Evolutionary conservation across 2,329 filamentous ascomycete species (phyloP).

Genomic region (Trichoderma cornu-damae): DNA sequence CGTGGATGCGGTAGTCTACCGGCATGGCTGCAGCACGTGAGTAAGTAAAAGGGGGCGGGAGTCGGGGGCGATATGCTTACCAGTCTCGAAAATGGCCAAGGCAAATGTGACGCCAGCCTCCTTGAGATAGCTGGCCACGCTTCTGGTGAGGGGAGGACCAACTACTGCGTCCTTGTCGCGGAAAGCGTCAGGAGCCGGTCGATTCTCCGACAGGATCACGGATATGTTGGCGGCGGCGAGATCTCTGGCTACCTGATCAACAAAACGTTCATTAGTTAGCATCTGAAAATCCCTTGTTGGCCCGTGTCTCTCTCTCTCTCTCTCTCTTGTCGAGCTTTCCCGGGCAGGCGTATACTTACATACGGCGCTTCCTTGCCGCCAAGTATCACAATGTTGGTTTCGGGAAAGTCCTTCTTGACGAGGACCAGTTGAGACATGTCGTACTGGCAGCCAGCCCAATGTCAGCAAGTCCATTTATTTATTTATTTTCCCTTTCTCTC

Average conservation of each 20-base stretch:
- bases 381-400: slow-evolving; percentile 34
- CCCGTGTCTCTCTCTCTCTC: too few relatives aligned
- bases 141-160: slow-evolving; percentile 40
- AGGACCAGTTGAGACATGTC: slow-evolving; percentile 39
- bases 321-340: background rate
- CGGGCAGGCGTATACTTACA: slow-evolving; percentile 28
- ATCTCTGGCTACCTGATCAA: slow-evolving; percentile 10
- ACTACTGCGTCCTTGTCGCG: slow-evolving; percentile 35
- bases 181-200: slow-evolving; percentile 28
- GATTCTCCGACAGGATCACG: slow-evolving; percentile 39
- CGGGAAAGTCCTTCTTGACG: slow-evolving; percentile 34
- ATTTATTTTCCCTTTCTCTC: too few relatives aligned
- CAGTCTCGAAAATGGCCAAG: slow-evolving; percentile 21
- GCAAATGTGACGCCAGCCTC: slow-evolving; percentile 39
- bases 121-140: slow-evolving; percentile 35
- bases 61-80: background rate
- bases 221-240: slow-evolving; percentile 29
- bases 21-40: slow-evolving; percentile 22
- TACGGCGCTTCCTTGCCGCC: slow-evolving; percentile 38
- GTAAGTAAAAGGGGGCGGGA: background rate
- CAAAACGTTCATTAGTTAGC: background rate
- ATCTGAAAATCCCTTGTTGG: too few relatives aligned
- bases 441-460: slow-evolving; percentile 27
- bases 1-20: slow-evolving; percentile 37
- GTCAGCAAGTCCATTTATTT: background rate